These are phyloP conservation scores for Talaromyces atroroseus DNA, from an alignment of 2,329 filamentous ascomycete genomes.

Conservation along the genomic window DNA sequence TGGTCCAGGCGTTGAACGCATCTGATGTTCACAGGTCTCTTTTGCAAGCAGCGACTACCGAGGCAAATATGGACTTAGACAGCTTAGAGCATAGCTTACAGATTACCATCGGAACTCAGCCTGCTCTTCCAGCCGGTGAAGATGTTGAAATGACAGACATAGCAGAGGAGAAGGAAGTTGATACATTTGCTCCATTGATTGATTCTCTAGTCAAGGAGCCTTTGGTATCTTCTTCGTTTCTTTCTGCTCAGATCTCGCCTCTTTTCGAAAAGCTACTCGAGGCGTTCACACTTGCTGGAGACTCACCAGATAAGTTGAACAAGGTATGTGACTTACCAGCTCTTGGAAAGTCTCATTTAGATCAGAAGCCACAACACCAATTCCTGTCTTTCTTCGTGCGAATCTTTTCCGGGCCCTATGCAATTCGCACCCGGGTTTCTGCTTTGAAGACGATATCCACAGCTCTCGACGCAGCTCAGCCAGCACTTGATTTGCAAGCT, in stretches of 20 bases:
- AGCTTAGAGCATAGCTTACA: constrained; percentile 70
- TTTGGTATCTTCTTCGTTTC: constrained; percentile 32
- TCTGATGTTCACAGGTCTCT: constrained; percentile 55
- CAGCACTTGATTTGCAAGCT: constrained; percentile 64
- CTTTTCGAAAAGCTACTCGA: constrained; percentile 36
- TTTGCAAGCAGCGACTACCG: constrained; percentile 62
- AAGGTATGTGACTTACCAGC: constrained; percentile 34
- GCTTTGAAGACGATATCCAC: constrained; percentile 63
- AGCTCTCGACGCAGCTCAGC: constrained; percentile 48
- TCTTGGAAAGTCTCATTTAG: constrained; percentile 38
- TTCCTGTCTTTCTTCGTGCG: constrained; percentile 72
- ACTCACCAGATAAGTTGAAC: constrained; percentile 26
- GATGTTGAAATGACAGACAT: constrained; percentile 49
- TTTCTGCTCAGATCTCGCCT: constrained; percentile 27
- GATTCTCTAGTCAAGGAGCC: constrained; percentile 27
- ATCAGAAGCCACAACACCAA: constrained; percentile 57
- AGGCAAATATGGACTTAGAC: constrained; percentile 66
- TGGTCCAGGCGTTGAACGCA: constrained; percentile 62
- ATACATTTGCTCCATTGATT: constrained; percentile 29
- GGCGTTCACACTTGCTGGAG: constrained; percentile 30
- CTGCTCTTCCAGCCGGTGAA: constrained; percentile 45
- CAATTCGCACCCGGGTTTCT: constrained; percentile 61
- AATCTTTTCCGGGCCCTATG: constrained; percentile 67
- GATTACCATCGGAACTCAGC: constrained; percentile 58
- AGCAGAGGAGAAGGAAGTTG: constrained; percentile 22